Conservation (phyloP, 1,139 yeast genomes). For the Kazachstania sp. region DNA sequence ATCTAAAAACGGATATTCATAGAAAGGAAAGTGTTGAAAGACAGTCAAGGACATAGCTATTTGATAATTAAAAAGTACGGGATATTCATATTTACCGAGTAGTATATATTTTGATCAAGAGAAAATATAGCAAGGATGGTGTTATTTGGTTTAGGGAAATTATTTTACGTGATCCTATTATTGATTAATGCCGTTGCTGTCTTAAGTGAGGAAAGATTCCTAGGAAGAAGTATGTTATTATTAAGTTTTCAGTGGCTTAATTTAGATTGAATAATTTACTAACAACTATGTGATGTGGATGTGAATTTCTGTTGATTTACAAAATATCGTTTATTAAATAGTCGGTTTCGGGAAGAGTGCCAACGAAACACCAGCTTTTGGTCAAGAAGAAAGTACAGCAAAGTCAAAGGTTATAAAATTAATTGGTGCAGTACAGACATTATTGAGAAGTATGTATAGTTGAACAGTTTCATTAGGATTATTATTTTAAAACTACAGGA, state of each 20-base stretch:
- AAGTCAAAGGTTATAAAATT: conserved; percentile 53
- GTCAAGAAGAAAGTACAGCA: conserved; percentile 39
- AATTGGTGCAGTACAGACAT: conserved; percentile 66
- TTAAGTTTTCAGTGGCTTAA: background rate
- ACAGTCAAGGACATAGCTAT: background rate
- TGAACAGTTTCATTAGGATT: background rate
- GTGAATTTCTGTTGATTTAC: background rate
- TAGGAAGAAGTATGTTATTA: conserved; percentile 51
- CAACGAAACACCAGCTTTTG: conserved; percentile 34
- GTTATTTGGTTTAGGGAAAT: conserved; percentile 67
- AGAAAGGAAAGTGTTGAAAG: background rate
- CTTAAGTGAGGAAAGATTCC: conserved; percentile 71
- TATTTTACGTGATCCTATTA: conserved; percentile 58
- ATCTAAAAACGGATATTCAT: background rate
- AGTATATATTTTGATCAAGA: background rate
- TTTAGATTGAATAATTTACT: conserved; percentile 2
- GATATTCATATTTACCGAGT: background rate
- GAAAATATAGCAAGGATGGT: conserved; percentile 6
- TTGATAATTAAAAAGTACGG: background rate
- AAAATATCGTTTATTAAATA: conserved; percentile 9
- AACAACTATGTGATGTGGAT: background rate
- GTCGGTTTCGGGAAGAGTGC: conserved; percentile 43
- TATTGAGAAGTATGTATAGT: conserved; percentile 48
- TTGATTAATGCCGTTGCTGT: conserved; percentile 72
- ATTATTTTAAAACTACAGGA: background rate